phyloP scores from a whole-genome alignment of 2,329 filamentous ascomycete genomes.

The Blumeriella jaapii region DNA sequence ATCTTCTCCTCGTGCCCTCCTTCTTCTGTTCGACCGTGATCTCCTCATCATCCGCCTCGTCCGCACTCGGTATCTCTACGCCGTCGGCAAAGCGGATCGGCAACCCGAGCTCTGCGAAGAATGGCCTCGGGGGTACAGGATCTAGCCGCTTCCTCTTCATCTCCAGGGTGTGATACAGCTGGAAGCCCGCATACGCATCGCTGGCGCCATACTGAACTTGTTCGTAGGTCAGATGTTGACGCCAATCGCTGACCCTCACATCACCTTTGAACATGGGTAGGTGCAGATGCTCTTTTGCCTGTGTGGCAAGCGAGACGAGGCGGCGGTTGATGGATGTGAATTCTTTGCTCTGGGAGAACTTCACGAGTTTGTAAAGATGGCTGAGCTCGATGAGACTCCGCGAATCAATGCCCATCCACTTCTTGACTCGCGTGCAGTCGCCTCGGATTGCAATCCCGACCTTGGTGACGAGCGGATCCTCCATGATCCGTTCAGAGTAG shows the following conservation, averaged over 20 bases:
- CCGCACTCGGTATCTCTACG: constrained; percentile 22
- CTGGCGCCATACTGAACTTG: constrained; percentile 70
- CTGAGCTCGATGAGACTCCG: constrained; percentile 69
- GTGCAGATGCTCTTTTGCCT: constrained; percentile 59
- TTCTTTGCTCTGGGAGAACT: constrained; percentile 41
- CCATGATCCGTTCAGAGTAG: constrained; percentile 62
- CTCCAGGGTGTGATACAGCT: constrained; percentile 64
- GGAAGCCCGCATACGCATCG: constrained; percentile 69
- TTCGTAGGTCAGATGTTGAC: constrained; percentile 41
- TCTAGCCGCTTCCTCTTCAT: constrained; percentile 51
- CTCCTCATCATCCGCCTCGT: constrained; percentile 19
- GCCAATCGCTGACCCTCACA: constrained; percentile 70
- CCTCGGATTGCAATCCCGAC: constrained; percentile 64
- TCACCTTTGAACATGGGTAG: constrained; percentile 61
- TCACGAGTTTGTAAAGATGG: constrained; percentile 69
- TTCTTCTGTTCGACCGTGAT: constrained; percentile 3
- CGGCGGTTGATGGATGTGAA: constrained; percentile 51
- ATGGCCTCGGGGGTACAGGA: constrained; percentile 60
- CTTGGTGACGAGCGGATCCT: constrained; percentile 59
- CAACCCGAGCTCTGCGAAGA: constrained; percentile 52
- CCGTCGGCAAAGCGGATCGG: constrained; percentile 48
- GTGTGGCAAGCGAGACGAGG: constrained; percentile 53
- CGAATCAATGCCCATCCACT: constrained; percentile 51
- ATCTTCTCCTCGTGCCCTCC: constrained; percentile 7
- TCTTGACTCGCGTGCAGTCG: constrained; percentile 57